Evolutionary conservation across 2,329 filamentous ascomycete species (phyloP), one percentile per base, ranked within the genome.

Genomic region (Aschersonia sp.): DNA sequence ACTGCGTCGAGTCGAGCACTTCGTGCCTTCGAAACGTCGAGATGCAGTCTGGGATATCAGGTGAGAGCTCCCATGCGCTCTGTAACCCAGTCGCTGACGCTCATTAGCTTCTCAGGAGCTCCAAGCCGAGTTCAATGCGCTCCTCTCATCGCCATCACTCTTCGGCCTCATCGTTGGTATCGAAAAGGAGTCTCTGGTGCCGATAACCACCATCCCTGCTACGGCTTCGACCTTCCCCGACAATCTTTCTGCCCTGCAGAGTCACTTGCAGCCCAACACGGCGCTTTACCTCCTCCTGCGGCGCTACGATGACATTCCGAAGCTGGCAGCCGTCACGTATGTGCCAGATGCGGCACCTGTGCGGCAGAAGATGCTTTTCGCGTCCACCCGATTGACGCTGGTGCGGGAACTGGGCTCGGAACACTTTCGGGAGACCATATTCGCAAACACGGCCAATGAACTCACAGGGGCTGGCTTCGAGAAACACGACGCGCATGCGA

Each of bases 331-430:
- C 44, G 69, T 89, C 38, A 88, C 85, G 38, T 92, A 89, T 62
- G 80, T 92, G 5, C 87, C 86, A 30, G 84, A 91, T 63, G 61
- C 77, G 1, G 86, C 86, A 40, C 84, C 82, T 31, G 85, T 92
- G 49, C 80, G 86, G 40, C 83, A 88, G 62, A 92, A 92, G 72
- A 92, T 87, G 82, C 75, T 92, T 29, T 89, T 91, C 62, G 85
- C 86, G 5, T 78, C 80, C 30, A 89, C 86, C 31, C 77, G 85
- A 7, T 70, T 89, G 56, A 85, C 85, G 0, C 73, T 92, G 1
- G 76, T 83, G 45, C 77, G 85, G 42, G 85, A 91, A 65, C 72
- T 92, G 7, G 86, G 87, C 44, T 77, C 79, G 47, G 85, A 92
- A 62, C 75, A 87, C 57, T 91, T 92, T 65, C 71, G 82, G 46